A percentile compares a stretch with the other conserved stretches of the same genome.
Conservation (phyloP, 176 grass and related monocot species). For the Oryza nivara region DNA sequence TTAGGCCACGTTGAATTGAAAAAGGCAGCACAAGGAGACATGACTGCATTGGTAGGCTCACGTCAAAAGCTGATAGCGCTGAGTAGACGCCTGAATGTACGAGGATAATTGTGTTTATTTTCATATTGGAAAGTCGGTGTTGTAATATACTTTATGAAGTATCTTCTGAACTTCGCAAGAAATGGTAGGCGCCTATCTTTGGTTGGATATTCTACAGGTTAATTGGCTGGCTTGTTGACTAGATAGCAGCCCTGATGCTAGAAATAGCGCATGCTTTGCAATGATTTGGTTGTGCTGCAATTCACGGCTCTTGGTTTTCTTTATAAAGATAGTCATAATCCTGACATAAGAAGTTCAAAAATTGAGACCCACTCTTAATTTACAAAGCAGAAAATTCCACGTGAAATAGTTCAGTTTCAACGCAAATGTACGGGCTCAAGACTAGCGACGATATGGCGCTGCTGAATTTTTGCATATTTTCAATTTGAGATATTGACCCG, state of each 20-base stretch:
- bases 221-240: slow-evolving; percentile 1
- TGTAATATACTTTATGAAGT: not conserved
- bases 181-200: not conserved
- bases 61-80: slow-evolving; percentile 16
- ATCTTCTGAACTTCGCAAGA: not conserved
- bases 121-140: not conserved
- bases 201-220: not conserved
- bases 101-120: not conserved
- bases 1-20: not conserved
- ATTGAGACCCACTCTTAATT: too few relatives aligned
- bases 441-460: too few relatives aligned
- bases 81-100: not conserved
- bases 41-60: not conserved
- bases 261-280: not conserved
- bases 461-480: too few relatives aligned
- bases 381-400: too few relatives aligned
- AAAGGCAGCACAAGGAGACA: not conserved
- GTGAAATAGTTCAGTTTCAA: too few relatives aligned
- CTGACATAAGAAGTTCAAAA: not conserved
- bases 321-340: not conserved
- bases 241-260: not conserved
- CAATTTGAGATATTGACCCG: too few relatives aligned
- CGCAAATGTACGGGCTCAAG: too few relatives aligned
- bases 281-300: not conserved
- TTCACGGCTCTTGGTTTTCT: not conserved